Evolutionary conservation across 2,329 filamentous ascomycete species (phyloP), one percentile per base, ranked within the genome.

Genomic region (Mycogone perniciosa): DNA sequence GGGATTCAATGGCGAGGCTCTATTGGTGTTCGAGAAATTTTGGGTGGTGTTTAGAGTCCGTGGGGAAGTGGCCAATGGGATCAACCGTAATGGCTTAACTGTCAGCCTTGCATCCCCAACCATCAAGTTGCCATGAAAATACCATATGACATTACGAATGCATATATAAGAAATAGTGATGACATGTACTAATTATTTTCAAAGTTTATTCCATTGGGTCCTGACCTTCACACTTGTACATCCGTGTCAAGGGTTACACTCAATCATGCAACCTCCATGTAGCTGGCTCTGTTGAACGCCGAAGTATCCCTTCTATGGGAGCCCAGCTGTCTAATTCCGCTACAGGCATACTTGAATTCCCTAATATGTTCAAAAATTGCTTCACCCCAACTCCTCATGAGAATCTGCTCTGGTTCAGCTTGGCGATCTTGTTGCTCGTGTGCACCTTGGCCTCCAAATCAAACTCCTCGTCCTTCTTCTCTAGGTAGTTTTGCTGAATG

Each of bases 401-500:
- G 35, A 67, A 67, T 41, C 66, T 59, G 9, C 53, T 66, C 45
- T 65, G 55, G 62, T 69, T 69, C 42, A 71, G 55, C 61, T 65
- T 68, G 57, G 65, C 64, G 50, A 71, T 62, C 63, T 66, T 69
- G 64, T 73, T 58, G 59, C 59, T 65, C 49, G 67, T 63, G 61
- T 71, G 68, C 39, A 71, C 67, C 61, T 67, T 68, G 53, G 67
- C 68, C 44, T 61, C 65, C 46, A 64, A 55, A 54, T 71, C 68
- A 48, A 69, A 54, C 51, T 69, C 65, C 57, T 69, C 62, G 37
- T 72, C 70, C 62, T 73, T 67, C 72, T 84, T 77, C 47, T 74
- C 69, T 54, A 84, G 66, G 70, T 88, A 88, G 73, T 90, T 89
- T 66, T 87, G 84, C 72, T 91, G 87, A 64, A 89, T 73, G 61